These are phyloP conservation scores for Lanmaoa pseudosensibilis DNA, from an alignment of 768 basidiomycete genomes.

Conservation along the genomic window DNA sequence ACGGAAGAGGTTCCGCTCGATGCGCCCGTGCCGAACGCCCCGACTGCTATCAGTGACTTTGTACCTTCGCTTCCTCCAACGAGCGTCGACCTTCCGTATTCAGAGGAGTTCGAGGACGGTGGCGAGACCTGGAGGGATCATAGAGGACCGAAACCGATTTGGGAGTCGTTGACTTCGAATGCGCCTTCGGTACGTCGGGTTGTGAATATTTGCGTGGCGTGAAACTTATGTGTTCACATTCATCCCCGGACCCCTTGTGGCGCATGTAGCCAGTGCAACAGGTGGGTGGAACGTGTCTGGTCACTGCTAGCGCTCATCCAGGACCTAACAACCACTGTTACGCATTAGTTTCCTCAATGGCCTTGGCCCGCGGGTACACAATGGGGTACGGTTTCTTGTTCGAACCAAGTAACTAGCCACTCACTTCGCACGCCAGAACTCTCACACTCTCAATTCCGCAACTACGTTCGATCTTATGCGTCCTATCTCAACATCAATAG, in stretches of 20 bases:
- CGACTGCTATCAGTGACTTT: not conserved
- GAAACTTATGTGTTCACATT: too few species aligned
- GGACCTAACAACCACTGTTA: not conserved
- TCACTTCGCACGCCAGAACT: constrained; percentile 19
- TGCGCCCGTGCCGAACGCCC: constrained; percentile 1
- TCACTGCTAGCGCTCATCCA: not conserved
- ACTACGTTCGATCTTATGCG: constrained; percentile 10
- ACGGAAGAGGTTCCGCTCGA: not conserved
- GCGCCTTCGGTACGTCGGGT: not conserved
- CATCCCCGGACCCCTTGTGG: not conserved
- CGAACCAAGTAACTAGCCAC: too few species aligned
- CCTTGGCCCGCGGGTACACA: constrained; percentile 4
- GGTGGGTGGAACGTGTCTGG: not conserved
- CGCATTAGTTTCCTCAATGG: constrained; percentile 1
- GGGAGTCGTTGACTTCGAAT: constrained; percentile 7
- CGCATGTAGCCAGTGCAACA: not conserved
- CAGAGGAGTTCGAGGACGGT: not conserved
- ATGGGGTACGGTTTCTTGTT: not conserved
- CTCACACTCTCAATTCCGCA: constrained; percentile 32
- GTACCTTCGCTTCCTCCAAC: not conserved
- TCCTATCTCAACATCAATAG: too few species aligned
- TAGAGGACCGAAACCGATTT: not conserved
- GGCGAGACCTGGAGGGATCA: not conserved
- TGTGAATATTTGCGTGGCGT: not conserved
- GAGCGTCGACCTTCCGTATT: not conserved